Evolutionary conservation across 169 alveolate species (phyloP), one percentile per base, ranked within the genome.

Genomic region (Theileria annulata): DNA sequence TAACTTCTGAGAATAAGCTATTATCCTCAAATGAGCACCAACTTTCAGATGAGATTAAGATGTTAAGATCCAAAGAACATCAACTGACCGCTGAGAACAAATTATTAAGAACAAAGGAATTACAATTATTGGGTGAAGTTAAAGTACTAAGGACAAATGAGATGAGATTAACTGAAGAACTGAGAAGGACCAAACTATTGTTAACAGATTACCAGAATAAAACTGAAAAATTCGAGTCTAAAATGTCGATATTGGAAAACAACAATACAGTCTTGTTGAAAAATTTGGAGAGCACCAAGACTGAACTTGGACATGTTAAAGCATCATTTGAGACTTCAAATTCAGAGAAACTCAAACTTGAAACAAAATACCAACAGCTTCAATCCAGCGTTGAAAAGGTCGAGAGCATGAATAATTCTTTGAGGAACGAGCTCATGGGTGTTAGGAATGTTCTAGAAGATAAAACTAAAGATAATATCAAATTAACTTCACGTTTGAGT

Each of bases 371-470:
- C 27, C 48, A 37, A 1, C 75, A 70, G 1, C 66, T 79, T 73
- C 80, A 71, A 21, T 60, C 58, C 23, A 70, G 80, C 48, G 66
- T 79, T 8, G 74, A 70, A 19, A 69, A 70, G 73, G 75, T 69
- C 49, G 75, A 69, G 37, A 27, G 54, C 58, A 72, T 70, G 48
- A 79, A 79, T 21, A 51, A 71, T 28, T 9, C 33, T 19, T 17
- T 79, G 47, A 12, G 49, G 13, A 42, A 27, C 19, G 87, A 79
- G 13, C 71, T 62, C 48, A n/a, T 37, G 13, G 37, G 30, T 5
- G 51, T 27, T 10, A 71, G 58, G 42, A 30, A 58, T 2, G 23
- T 19, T 51, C 59, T 70, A 13, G 75, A 56, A 25, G 79, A 49
- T 3, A 59, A 25, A 1, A 21, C 27, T 13, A 59, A 19, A 8